Percentiles rank a stretch among this genome's conserved stretches.
These are phyloP conservation scores for Kodamaea derodonti DNA, from an alignment of 1,139 yeast genomes.

Conservation along the genomic window DNA sequence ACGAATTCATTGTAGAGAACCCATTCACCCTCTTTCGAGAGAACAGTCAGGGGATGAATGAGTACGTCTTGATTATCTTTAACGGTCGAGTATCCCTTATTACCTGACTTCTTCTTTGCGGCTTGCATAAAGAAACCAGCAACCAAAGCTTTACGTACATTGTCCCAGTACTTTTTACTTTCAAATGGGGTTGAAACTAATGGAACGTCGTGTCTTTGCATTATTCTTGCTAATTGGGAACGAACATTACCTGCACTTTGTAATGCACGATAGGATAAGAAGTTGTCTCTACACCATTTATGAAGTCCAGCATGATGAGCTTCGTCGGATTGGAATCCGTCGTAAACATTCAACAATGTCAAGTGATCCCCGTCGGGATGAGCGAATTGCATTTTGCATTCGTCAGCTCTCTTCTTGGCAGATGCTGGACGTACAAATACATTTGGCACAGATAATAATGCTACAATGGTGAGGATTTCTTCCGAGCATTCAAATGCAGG, in stretches of 20 bases:
- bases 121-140: slow-evolving; percentile 99
- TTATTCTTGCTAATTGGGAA: slow-evolving; percentile 72
- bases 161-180: slow-evolving; percentile 58
- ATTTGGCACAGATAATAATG: slow-evolving; percentile 87
- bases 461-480: slow-evolving; percentile 84
- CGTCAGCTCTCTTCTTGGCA: slow-evolving; percentile 89
- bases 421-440: slow-evolving; percentile 92
- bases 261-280: slow-evolving; percentile 76
- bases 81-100: slow-evolving; percentile 75
- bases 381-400: slow-evolving; percentile 80
- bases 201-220: slow-evolving; percentile 78
- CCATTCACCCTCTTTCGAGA: slow-evolving; percentile 87
- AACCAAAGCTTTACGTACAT: slow-evolving; percentile 79
- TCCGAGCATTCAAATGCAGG: slow-evolving; percentile 83
- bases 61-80: slow-evolving; percentile 95
- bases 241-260: slow-evolving; percentile 83
- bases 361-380: slow-evolving; percentile 96
- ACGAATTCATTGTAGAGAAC: slow-evolving; percentile 94
- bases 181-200: slow-evolving; percentile 68
- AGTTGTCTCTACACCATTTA: slow-evolving; percentile 92
- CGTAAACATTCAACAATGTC: slow-evolving; percentile 82
- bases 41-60: slow-evolving; percentile 88
- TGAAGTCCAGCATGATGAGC: slow-evolving; percentile 56
- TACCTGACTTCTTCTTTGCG: slow-evolving; percentile 78
- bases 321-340: slow-evolving; percentile 74